Conservation (phyloP, 371 early-diverging fungal genomes). For the Rhizopus arrhizus region DNA sequence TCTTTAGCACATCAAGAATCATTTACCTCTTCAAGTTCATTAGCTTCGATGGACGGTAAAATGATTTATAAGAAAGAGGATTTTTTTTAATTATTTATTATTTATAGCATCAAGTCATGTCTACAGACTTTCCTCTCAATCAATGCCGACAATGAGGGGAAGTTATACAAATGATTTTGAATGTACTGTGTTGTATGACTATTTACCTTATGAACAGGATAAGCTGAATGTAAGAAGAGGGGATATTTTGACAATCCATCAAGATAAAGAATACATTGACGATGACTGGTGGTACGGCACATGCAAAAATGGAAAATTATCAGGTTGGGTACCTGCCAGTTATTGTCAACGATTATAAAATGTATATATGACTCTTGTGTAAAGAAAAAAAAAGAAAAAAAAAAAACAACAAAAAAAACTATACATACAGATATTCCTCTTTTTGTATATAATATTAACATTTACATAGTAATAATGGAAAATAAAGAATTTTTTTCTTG, state of each 20-base stretch:
- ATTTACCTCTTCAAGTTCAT: not conserved
- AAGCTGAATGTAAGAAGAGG: slow-evolving; percentile 27
- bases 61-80: not conserved
- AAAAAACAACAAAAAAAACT: no score
- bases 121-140: not conserved
- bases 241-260: slow-evolving; percentile 23
- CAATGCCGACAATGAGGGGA: not conserved
- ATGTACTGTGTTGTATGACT: slow-evolving; percentile 29
- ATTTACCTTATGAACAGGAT: slow-evolving; percentile 24
- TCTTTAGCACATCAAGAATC: not conserved
- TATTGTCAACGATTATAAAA: slow-evolving; percentile 26
- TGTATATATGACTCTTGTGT: not conserved
- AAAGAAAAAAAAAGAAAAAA: not conserved
- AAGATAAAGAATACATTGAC: slow-evolving; percentile 24
- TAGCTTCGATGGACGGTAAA: not conserved
- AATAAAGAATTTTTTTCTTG: no score
- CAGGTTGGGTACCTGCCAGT: slow-evolving; percentile 29
- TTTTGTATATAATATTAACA: no score
- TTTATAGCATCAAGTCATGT: not conserved
- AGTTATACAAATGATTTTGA: slow-evolving; percentile 13
- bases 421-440: no score
- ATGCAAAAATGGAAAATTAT: slow-evolving; percentile 15
- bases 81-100: not conserved
- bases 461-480: no score
- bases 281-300: slow-evolving; percentile 36